These are phyloP conservation scores for Cyclostephanos invisitatus DNA, from an alignment of 108 stramenopile species.

Conservation along the genomic window DNA sequence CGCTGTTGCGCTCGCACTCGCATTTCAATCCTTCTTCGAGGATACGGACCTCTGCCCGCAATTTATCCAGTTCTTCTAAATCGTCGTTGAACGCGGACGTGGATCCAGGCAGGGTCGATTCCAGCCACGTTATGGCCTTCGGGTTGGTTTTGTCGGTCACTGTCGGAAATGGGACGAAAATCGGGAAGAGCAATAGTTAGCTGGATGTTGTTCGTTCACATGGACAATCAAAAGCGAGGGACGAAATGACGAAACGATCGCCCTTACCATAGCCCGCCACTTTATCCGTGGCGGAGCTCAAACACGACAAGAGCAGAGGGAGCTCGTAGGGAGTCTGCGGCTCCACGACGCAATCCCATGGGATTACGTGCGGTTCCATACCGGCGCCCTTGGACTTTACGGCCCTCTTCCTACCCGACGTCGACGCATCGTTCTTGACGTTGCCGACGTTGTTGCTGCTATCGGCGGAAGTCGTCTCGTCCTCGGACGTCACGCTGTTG, in stretches of 20 bases:
- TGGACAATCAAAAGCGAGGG: not conserved
- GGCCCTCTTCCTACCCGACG: constrained; percentile 31
- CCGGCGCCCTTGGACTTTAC: constrained; percentile 14
- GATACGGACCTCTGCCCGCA: constrained; percentile 55
- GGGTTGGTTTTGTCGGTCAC: constrained; percentile 46
- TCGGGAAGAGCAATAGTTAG: not conserved
- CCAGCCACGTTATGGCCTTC: constrained; percentile 66
- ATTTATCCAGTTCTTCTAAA: constrained; percentile 32
- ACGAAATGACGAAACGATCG: not conserved
- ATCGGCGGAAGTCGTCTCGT: constrained; percentile 16
- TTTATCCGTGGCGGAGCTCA: constrained; percentile 64
- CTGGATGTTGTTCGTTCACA: not conserved
- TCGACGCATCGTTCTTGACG: constrained; percentile 10
- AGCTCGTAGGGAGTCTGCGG: constrained; percentile 79
- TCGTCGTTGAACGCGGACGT: constrained; percentile 39
- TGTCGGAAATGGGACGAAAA: constrained; percentile 1
- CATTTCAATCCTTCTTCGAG: constrained; percentile 60
- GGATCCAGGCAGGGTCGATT: constrained; percentile 53
- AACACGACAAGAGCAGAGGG: constrained; percentile 68
- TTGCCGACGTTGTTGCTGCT: constrained; percentile 19
- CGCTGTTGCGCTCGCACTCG: constrained; percentile 58
- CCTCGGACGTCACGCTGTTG: constrained; percentile 27
- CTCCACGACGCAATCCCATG: constrained; percentile 65
- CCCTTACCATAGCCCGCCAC: constrained; percentile 64
- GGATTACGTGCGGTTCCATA: constrained; percentile 49